These are phyloP conservation scores for Mortierella polycephala DNA, from an alignment of 371 early-diverging fungal genomes.

Conservation along the genomic window DNA sequence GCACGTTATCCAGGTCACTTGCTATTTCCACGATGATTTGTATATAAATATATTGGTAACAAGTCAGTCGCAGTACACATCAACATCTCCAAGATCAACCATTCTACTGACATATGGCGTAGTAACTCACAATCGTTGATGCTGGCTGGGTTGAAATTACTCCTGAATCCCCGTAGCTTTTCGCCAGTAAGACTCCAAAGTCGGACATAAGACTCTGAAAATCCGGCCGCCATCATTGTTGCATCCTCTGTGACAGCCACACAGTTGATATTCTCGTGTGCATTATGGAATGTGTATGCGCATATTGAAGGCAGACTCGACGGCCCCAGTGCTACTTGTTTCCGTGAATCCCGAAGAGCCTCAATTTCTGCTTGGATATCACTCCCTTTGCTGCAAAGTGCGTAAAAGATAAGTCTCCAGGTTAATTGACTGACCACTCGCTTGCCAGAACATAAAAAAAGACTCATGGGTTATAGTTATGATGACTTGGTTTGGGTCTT, in stretches of 20 bases:
- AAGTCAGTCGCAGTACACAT: neutral
- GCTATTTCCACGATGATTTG: slow-evolving; percentile 32
- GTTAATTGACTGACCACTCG: too few relatives aligned
- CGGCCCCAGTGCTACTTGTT: slow-evolving; percentile 79
- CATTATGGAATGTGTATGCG: slow-evolving; percentile 98
- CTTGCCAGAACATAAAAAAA: neutral
- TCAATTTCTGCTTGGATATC: slow-evolving; percentile 84
- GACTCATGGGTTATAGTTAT: neutral
- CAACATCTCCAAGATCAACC: neutral
- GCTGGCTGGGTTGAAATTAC: slow-evolving; percentile 64
- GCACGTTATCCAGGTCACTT: slow-evolving; percentile 62
- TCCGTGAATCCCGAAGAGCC: slow-evolving; percentile 84
- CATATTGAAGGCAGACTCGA: slow-evolving; percentile 93
- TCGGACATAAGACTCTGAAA: slow-evolving; percentile 90
- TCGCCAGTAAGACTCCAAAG: slow-evolving; percentile 87
- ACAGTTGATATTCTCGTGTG: slow-evolving; percentile 85
- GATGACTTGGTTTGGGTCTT: slow-evolving; percentile 25
- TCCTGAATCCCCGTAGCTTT: slow-evolving; percentile 67
- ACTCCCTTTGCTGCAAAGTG: slow-evolving; percentile 63
- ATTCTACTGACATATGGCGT: too few relatives aligned
- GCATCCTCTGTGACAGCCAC: slow-evolving; percentile 81
- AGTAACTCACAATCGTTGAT: slow-evolving; percentile 64
- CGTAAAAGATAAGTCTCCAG: neutral
- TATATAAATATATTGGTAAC: neutral
- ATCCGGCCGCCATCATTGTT: slow-evolving; percentile 85